Base-by-base conservation (phyloP, 352 stramenopile genomes). In the Globisporangium radiosum region DNA sequence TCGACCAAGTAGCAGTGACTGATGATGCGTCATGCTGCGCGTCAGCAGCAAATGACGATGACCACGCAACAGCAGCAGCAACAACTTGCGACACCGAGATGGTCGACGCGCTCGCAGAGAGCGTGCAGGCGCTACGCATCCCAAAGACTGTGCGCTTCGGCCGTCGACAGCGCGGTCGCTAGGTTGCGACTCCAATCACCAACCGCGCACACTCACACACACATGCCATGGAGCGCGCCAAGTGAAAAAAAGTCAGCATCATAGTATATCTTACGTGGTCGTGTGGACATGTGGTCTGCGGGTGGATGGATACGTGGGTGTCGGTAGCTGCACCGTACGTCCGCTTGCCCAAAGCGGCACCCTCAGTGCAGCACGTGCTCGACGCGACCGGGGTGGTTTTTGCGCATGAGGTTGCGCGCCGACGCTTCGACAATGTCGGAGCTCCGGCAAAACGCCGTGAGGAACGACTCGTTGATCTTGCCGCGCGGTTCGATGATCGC, bases 361-460 rank as follows among this genome's bases (percentile, higher is more conserved):
- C 3, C 25, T 56, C n/a, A 45, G 37, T 56, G 14, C 15, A 57
- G 17, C n/a, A 57, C 47, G 39, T 39, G 40, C 17, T 57, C 52
- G 42, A 57, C 36, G 42, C 70, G 70, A 4, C 62, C 70, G 0
- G 78, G 78, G 52, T 87, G 66, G 40, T 73, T 84, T 62, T 84
- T 83, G 47, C 69, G 54, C 62, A 88, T 57, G 63, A 84, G 66
- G 15, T 86, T 75, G 56, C 75, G 77, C 7, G 79, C 73, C 8
- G 79, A 89, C 7, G 70, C 76, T 59, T 92, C 82, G 25, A 92
- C 63, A 14, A 79, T 81, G 39, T 92, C 80, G 9, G 82, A 78
- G 52, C 82, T 88, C 19, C 82, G 80, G 50, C 82, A 92, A 53
- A 90, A 88, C 6, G 86, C 73, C 13, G 81, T 92, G 40, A 92